Evolutionary conservation across 306 rosid species (phyloP).

Genomic region (Glycyrrhiza uralensis): DNA sequence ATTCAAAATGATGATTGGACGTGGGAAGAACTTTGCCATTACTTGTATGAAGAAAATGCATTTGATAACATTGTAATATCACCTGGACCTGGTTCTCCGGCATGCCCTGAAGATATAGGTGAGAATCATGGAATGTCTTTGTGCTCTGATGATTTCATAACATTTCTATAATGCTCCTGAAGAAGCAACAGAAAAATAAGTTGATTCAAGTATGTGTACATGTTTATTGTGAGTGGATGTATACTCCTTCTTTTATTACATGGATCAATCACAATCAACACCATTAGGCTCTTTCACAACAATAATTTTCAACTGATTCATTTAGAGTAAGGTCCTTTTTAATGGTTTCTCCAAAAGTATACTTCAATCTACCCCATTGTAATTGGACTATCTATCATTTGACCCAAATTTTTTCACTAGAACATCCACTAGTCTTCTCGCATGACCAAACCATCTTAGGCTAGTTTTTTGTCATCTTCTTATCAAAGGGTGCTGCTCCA

Average conservation of each 20-base stretch:
- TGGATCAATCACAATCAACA: not conserved
- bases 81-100: constrained; percentile 98
- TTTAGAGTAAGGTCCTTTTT: not conserved
- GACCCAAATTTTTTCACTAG: not conserved
- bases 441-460: constrained; percentile 14
- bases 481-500: not conserved
- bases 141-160: not conserved
- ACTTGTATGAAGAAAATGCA: constrained; percentile 75
- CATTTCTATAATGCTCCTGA: not conserved
- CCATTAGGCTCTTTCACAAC: not conserved
- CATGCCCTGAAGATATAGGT: constrained; percentile 86
- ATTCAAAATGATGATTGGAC: constrained; percentile 81
- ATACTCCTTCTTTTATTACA: not conserved
- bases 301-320: not conserved
- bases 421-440: not conserved
- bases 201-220: not conserved
- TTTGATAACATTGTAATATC: constrained; percentile 98
- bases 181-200: constrained; percentile 8
- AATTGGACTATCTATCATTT: not conserved
- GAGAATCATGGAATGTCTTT: constrained; percentile 27
- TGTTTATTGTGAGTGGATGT: constrained; percentile 1
- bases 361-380: constrained; percentile 4
- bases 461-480: constrained; percentile 1
- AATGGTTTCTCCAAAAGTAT: not conserved
- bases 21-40: constrained; percentile 69